Base-by-base conservation (phyloP, 2,329 filamentous ascomycete genomes). In the Tolypocladium endophyticum region DNA sequence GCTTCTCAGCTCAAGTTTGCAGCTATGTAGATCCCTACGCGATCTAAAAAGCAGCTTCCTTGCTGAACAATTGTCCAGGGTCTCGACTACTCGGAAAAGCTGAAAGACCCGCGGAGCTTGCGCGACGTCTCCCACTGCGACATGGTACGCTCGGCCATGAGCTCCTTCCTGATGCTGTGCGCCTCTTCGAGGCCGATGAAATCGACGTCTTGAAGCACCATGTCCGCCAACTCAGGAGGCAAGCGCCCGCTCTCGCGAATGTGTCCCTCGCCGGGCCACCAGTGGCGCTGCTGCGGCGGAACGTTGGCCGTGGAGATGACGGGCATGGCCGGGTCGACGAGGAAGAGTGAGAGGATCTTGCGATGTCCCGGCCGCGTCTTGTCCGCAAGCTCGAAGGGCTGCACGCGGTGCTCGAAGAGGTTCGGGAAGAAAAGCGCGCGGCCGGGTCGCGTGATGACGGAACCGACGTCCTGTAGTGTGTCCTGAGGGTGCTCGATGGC, bases 291-390 rank as follows among this genome's bases (percentile, higher is more conserved):
- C 67, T 79, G 76, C 2, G 76, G 76, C 25, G 76, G 74, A n/a
- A 78, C 73, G 35, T 77, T 78, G 36, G 73, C 72, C 12, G 76
- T 78, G 1, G 73, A 74, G 59, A 76, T 69, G 70, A 79, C 58
- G 1, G 76, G 76, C 1, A 74, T 64, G 25, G 76, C 65, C 0
- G 85, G 85, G 65, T 87, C 83, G 2, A 88, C 79, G 2, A 87
- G 76, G 66, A 82, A 87, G 12, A 87, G 71, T 0, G 81, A 82
- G 3, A 87, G 70, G 55, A 87, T 81, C 66, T 83, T 82, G 23
- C 82, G 76, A 64, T 87, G 81, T 2, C 85, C 85, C 0, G 81
- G 76, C 25, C 73, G 76, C 0, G 78, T 76, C 3, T 68, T 69
- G 64, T 88, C 84, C 0, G 63, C 69, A 0, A 87, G 76, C 8